Percentiles rank a stretch among this genome's conserved stretches.
These are phyloP conservation scores for Cephalotrichum gorgonifer DNA, from an alignment of 2,329 filamentous ascomycete genomes.

Conservation along the genomic window DNA sequence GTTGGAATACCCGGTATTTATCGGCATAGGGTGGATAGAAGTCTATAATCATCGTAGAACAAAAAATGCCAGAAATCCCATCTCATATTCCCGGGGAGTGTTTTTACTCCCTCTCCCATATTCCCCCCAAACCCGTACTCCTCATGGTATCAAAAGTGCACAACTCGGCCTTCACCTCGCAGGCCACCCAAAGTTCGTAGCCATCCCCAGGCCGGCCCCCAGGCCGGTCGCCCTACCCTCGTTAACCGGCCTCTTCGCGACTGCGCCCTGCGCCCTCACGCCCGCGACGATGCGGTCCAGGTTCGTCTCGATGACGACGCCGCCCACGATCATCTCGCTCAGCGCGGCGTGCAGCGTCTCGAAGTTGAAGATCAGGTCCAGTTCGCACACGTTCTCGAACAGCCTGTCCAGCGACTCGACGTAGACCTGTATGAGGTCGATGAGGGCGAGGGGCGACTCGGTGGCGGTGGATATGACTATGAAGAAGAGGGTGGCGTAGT, in stretches of 20 bases:
- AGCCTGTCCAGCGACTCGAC: conserved; percentile 90
- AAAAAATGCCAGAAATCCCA: not conserved
- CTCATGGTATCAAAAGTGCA: not conserved
- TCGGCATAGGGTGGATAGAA: not conserved
- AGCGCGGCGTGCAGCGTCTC: conserved; percentile 89
- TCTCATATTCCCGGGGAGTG: not conserved
- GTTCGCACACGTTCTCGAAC: conserved; percentile 97
- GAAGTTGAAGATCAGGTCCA: conserved; percentile 98
- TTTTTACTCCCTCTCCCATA: not conserved
- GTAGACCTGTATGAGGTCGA: conserved; percentile 96
- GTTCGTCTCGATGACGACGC: conserved; percentile 87
- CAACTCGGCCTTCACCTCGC: conserved; percentile 17
- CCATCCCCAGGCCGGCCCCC: conserved; percentile 43
- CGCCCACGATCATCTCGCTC: conserved; percentile 90
- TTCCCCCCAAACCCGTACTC: not conserved
- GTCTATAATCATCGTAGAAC: not conserved
- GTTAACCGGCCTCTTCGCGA: conserved; percentile 71
- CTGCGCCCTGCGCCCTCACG: conserved; percentile 65
- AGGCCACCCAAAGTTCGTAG: conserved; percentile 47
- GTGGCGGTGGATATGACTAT: conserved; percentile 96
- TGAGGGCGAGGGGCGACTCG: conserved; percentile 86
- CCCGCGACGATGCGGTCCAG: conserved; percentile 80
- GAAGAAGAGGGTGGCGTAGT: conserved; percentile 97
- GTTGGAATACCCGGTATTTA: conserved; percentile 2
- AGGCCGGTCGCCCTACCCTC: conserved; percentile 42